Base-by-base conservation (phyloP, 1,284 basidiomycete species). In the Agaricales sp. region DNA sequence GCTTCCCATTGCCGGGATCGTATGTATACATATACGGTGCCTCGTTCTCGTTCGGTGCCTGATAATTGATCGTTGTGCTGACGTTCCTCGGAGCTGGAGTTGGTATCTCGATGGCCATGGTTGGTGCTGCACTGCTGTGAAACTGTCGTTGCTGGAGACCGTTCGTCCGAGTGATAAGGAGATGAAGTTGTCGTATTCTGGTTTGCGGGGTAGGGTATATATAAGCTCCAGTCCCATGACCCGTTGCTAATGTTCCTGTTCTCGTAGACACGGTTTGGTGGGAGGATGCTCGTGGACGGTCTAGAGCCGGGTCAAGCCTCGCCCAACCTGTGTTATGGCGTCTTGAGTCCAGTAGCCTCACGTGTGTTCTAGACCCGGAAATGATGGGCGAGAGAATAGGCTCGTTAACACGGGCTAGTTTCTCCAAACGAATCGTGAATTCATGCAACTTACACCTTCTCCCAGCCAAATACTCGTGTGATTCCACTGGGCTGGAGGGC, bases 61-160 rank as follows among this genome's bases (percentile, higher is more conserved):
- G 49, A 38, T 67, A 67, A 50, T 67, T 66, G 52, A 66, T 56
- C 19, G 50, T 57, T 23, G 63, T 57, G 18, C 55, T 54, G 43
- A 65, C 61, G 49, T 62, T 60, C 8, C 56, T 59, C 23, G 60
- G 47, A 26, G 62, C n/a, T 8, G 30, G n/a, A 11, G 30, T n/a
- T 30, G 41, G 65, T 24, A 52, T 52, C 38, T 53, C 52, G 21
- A 52, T 24, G 43, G 51, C 52, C 51, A 35, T 35, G 30, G 8
- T 35, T n/a, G 30, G 8, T 35, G 30, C 11, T 35, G 30, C n/a
- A n/a, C 30, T 35, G 30, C 11, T 35, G n/a, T 35, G 30, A n/a
- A 35, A n/a, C n/a, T 35, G 30, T 11, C 30, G 30, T 35, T 8
- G n/a, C 11, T n/a, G 30, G 30, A 35, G 30, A 35, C 11, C n/a